These are phyloP conservation scores for Sicyos edulis DNA, from an alignment of 306 rosid genomes.

Conservation along the genomic window DNA sequence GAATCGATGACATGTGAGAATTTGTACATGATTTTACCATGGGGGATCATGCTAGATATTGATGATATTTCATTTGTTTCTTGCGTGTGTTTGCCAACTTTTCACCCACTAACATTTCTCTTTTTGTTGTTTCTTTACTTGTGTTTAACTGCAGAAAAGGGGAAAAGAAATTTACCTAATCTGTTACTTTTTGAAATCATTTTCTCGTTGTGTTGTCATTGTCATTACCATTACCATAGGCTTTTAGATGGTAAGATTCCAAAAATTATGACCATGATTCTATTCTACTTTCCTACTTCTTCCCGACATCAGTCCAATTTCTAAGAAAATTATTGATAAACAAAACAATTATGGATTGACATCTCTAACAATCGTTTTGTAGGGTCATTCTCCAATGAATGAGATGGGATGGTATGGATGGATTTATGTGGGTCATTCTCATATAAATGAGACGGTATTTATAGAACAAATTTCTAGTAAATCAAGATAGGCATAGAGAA, in stretches of 20 bases:
- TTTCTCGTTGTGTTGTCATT: not conserved
- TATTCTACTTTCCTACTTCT: not conserved
- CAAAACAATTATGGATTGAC: not conserved
- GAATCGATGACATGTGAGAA: no score
- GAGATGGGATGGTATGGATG: not conserved
- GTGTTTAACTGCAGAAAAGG: slow-evolving; percentile 1
- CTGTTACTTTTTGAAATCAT: not conserved
- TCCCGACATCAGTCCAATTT: not conserved
- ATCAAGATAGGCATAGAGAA: not conserved
- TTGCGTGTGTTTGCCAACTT: not conserved
- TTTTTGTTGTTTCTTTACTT: slow-evolving; percentile 4
- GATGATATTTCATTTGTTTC: slow-evolving; percentile 3
- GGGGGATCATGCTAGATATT: not conserved
- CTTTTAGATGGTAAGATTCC: not conserved
- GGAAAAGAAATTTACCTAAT: not conserved
- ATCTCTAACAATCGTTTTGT: not conserved
- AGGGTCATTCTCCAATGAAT: not conserved
- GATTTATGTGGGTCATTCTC: not conserved
- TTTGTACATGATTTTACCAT: not conserved
- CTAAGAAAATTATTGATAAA: not conserved
- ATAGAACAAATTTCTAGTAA: no score
- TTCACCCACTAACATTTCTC: not conserved
- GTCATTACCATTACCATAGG: not conserved
- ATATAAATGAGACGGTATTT: not conserved
- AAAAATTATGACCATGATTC: not conserved